Conservation (phyloP, 2,329 filamentous ascomycete species). For the Aspergillus pseudotamarii region DNA sequence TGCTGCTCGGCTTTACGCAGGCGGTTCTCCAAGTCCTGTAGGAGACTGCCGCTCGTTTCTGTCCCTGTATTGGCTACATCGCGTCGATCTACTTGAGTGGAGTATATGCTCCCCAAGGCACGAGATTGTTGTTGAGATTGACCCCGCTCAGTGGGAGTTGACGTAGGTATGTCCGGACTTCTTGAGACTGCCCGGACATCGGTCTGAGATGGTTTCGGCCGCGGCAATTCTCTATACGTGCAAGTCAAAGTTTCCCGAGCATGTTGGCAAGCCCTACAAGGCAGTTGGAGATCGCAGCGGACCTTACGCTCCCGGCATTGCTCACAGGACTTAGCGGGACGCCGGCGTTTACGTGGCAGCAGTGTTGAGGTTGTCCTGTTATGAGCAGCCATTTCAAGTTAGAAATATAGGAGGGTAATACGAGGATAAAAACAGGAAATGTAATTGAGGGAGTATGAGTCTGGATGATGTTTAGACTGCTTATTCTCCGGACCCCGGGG, state of each 20-base stretch:
- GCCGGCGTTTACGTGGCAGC: conserved; percentile 26
- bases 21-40: conserved; percentile 12
- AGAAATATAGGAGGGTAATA: not conserved
- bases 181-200: not conserved
- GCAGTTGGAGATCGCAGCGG: conserved; percentile 30
- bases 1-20: conserved; percentile 12
- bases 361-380: not conserved
- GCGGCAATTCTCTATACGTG: conserved; percentile 20
- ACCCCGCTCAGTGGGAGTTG: not conserved
- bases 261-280: conserved; percentile 31
- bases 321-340: conserved; percentile 31
- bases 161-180: not conserved
- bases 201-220: conserved; percentile 13
- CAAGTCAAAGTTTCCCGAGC: conserved; percentile 24
- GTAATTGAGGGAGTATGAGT: too few species aligned
- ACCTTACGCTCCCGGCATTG: conserved; percentile 35
- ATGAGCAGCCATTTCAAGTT: not conserved
- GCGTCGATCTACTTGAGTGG: not conserved
- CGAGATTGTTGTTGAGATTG: not conserved
- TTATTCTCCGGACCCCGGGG: not conserved
- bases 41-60: not conserved
- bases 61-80: not conserved
- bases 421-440: too few species aligned
- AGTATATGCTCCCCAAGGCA: not conserved
- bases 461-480: not conserved